Conservation (phyloP, 176 grass and related monocot species). For the Carex littledalei region DNA sequence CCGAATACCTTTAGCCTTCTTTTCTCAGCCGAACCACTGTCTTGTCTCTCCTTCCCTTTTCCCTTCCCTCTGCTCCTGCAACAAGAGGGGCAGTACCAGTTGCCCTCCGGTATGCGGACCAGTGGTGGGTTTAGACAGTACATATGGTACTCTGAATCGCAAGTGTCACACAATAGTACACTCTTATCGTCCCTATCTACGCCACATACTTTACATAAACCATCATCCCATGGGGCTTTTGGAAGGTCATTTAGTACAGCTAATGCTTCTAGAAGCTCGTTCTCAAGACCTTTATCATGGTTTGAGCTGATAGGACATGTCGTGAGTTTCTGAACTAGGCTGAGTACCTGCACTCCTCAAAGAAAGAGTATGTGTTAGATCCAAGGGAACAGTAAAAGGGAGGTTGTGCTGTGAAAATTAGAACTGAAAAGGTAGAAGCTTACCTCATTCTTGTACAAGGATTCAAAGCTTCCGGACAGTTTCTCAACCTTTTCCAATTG, state of each 20-base stretch:
- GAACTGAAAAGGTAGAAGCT: background rate
- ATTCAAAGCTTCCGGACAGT: conserved; percentile 66
- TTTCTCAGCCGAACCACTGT: conserved; percentile 29
- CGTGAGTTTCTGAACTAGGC: conserved; percentile 59
- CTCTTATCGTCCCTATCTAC: conserved; percentile 88
- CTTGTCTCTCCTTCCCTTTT: conserved; percentile 15
- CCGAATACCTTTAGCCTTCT: conserved; percentile 36
- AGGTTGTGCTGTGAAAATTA: background rate
- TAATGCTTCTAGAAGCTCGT: conserved; percentile 61
- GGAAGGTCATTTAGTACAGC: conserved; percentile 46
- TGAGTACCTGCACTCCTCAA: conserved; percentile 55
- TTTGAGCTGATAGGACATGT: too few relatives aligned
- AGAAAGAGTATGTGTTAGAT: conserved; percentile 23
- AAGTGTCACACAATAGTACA: conserved; percentile 85
- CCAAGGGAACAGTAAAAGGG: conserved; percentile 24
- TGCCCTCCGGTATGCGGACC: conserved; percentile 81
- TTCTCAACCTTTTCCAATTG: conserved; percentile 49
- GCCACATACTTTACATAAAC: conserved; percentile 96
- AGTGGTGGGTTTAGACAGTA: conserved; percentile 90
- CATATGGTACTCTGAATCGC: conserved; percentile 94
- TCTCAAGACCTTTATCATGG: conserved; percentile 30
- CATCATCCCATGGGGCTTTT: conserved; percentile 97
- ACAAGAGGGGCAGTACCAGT: conserved; percentile 96
- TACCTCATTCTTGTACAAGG: conserved; percentile 78
- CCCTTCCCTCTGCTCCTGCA: conserved; percentile 31